phyloP scores from a whole-genome alignment of 805 yeast genomes.

The Kodamaea kakaduensis region DNA sequence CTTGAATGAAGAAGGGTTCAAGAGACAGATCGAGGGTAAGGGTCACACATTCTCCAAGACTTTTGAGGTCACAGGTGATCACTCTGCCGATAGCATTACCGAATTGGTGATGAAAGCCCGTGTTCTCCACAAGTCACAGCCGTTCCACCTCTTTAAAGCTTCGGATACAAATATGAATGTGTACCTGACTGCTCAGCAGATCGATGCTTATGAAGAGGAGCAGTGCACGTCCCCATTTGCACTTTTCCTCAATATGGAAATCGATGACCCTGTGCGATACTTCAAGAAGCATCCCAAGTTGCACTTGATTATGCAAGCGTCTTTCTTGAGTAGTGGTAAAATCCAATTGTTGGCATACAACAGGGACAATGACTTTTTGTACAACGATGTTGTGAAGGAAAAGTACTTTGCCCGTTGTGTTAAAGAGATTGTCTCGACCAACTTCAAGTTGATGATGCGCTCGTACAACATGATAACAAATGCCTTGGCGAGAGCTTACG shows the following conservation, averaged over 20 bases:
- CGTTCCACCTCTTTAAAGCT: slow-evolving; percentile 78
- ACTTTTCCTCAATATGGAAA: slow-evolving; percentile 57
- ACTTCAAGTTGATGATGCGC: slow-evolving; percentile 20
- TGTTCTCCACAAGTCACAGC: slow-evolving; percentile 71
- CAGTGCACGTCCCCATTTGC: slow-evolving; percentile 58
- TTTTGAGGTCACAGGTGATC: slow-evolving; percentile 22
- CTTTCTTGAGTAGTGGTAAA: slow-evolving; percentile 11
- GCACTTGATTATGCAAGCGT: slow-evolving; percentile 46
- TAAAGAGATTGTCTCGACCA: slow-evolving; percentile 19
- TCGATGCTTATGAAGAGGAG: slow-evolving; percentile 48
- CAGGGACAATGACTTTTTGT: slow-evolving; percentile 14
- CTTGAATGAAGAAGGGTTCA: slow-evolving; percentile 25
- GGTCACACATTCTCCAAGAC: slow-evolving; percentile 21
- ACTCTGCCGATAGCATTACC: slow-evolving; percentile 37
- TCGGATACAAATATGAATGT: slow-evolving; percentile 28
- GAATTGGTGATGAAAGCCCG: slow-evolving; percentile 64
- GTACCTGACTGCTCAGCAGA: slow-evolving; percentile 70
- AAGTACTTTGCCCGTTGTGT: slow-evolving; percentile 20
- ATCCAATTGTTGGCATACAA: slow-evolving; percentile 17
- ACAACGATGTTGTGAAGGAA: slow-evolving; percentile 21
- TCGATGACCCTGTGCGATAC: slow-evolving; percentile 27
- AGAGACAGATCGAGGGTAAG: slow-evolving; percentile 13
- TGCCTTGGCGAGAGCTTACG: slow-evolving; percentile 18
- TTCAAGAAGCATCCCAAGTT: slow-evolving; percentile 24
- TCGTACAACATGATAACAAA: slow-evolving; percentile 21